Evolutionary conservation across 1,284 basidiomycete genomes (phyloP), one percentile per base, ranked within the genome.

Genomic region (Heliocybe sulcata): DNA sequence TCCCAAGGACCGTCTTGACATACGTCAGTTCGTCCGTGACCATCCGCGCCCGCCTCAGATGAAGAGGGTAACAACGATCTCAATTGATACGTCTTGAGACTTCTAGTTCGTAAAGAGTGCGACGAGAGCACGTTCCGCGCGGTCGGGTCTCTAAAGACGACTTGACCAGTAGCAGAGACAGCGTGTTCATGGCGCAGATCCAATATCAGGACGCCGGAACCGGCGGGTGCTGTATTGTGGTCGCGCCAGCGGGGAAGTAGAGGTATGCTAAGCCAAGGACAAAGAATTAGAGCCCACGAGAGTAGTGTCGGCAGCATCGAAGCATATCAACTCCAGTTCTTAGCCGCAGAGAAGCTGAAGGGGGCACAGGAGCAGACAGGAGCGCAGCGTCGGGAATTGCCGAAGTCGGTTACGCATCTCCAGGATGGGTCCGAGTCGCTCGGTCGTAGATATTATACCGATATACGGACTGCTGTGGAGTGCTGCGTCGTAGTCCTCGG

Each of bases 131-230:
- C 67, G 59, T 56, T 65, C 61, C 63, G 62, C 49, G 63, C 61
- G 31, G 81, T 3, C 11, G 22, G 69, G 62, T 90, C 82, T 12
- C 80, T 71, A 65, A 90, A 86, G 51, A 85, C 64, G 53, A 90
- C 75, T 33, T 67, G 79, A n/a, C 77, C 76, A 35, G 73, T 70
- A 12, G 74, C 54, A 6, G 83, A 80, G 3, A 81, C 72, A 3
- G 81, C 80, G 63, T 90, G 87, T 22, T 80, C 65, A 64, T 90
- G 87, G 50, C 87, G 79, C 53, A 89, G 72, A 62, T 85, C 76
- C 60, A 89, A 86, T 19, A n/a, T n/a, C n/a, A 67, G 68, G 3
- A 85, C 67, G 23, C 68, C 66, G 56, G 54, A 62, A 9, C 42
- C 19, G 42, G 9, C 6, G 16, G 38, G 16, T 8, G 38, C 29